Base-by-base conservation (phyloP, 2,329 filamentous ascomycete species). In the Fusarium goolgardi region DNA sequence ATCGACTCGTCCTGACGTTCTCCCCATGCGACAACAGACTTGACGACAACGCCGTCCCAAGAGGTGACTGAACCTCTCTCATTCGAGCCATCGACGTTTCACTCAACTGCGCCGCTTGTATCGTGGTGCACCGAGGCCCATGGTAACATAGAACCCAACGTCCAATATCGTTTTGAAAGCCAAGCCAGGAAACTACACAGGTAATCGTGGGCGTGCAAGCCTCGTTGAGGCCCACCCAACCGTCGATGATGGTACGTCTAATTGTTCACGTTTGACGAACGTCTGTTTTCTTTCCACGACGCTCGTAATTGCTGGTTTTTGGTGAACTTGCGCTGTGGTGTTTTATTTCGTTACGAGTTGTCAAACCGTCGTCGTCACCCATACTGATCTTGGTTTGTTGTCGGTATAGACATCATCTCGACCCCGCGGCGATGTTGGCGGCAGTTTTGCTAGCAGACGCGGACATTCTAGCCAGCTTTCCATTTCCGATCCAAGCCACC, bases 401-500 rank as follows among this genome's bases (percentile, higher is more conserved):
- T 59, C 46, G 54, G 57, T 67, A 45, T 58, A 88, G 86, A 86
- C 86, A 81, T 87, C 86, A 78, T 84, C 84, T 79, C 83, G 84
- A 77, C 82, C 83, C 78, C 84, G 82, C 75, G 78, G 76, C 79
- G 82, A 88, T 81, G 80, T 82, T 78, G 83, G 85, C 77, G 82
- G 81, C 75, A 86, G 81, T 78, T 86, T 88, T 78, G 80, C 84
- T 71, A 85, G 78, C 77, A 85, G 85, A 78, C 86, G 86, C 75
- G 86, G 86, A 70, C 86, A 88, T 78, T 79, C 79, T 63, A 85
- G 80, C 75, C 85, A 88, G 73, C 81, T 88, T 51, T 89, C 86
- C 58, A 88, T 97, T 78, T 96, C 92, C 78, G 94, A 97, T 80
- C 91, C 94, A 64, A 93, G 87, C 81, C 93, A 97, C 81, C 94